These are phyloP conservation scores for Barnettozyma siamensis DNA, from an alignment of 805 yeast genomes.

Conservation along the genomic window DNA sequence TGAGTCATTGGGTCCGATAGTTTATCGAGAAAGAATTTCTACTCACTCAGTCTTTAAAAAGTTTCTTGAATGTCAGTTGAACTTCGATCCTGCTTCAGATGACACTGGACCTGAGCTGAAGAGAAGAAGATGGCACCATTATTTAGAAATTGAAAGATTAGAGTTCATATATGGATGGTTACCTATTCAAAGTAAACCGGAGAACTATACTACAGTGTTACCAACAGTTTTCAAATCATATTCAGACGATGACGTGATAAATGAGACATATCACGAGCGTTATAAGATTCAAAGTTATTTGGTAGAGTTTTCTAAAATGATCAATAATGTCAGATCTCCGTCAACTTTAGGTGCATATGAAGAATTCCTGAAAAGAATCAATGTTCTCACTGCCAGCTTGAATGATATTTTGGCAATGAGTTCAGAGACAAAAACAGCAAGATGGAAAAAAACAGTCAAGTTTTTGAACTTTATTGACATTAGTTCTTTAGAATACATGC, in stretches of 20 bases:
- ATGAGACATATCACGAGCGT: slow-evolving; percentile 2
- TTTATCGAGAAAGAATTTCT: background rate
- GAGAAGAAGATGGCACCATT: slow-evolving; percentile 7
- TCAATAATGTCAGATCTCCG: slow-evolving; percentile 3
- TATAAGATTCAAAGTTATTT: background rate
- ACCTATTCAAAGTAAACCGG: background rate
- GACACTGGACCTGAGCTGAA: background rate
- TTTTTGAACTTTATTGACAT: slow-evolving; percentile 5
- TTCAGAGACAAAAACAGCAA: background rate
- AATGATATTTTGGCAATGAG: slow-evolving; percentile 2
- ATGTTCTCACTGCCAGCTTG: background rate
- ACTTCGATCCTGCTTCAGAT: background rate
- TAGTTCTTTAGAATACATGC: slow-evolving; percentile 1
- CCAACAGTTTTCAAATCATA: background rate
- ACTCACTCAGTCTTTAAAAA: background rate
- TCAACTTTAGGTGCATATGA: background rate
- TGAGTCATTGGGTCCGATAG: slow-evolving; percentile 5
- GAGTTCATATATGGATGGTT: slow-evolving; percentile 2
- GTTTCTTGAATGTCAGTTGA: background rate
- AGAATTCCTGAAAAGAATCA: background rate
- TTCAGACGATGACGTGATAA: slow-evolving; percentile 1
- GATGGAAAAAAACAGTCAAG: slow-evolving; percentile 1
- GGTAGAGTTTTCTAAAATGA: slow-evolving; percentile 1
- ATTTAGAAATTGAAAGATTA: slow-evolving; percentile 3
- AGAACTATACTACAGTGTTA: slow-evolving; percentile 2